Conservation (phyloP, 2,329 filamentous ascomycete genomes). For the Bipolaris oryzae region DNA sequence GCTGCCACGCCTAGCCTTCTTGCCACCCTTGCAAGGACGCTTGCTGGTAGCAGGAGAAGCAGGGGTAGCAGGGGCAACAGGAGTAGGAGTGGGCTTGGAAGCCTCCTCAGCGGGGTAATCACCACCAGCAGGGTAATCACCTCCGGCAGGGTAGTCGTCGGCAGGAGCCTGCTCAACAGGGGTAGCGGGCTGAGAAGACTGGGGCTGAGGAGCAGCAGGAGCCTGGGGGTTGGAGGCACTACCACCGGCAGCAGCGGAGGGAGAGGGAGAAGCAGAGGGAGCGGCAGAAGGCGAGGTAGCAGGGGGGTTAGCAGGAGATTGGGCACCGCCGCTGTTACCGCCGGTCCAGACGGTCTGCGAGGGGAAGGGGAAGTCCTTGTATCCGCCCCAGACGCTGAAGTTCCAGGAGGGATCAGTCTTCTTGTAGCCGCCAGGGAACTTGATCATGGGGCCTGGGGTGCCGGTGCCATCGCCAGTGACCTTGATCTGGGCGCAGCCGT, state of each 20-base stretch:
- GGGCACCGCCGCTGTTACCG: conserved; percentile 5
- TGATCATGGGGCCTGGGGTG: conserved; percentile 35
- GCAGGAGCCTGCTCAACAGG: neutral
- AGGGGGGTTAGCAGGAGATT: neutral
- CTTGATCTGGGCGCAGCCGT: conserved; percentile 50
- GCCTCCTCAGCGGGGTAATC: neutral
- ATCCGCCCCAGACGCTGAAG: conserved; percentile 27
- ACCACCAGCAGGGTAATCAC: neutral
- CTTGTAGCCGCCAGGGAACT: conserved; percentile 51
- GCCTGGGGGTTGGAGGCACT: neutral
- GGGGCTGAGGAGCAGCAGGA: neutral
- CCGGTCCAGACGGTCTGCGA: conserved; percentile 25
- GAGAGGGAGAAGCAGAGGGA: neutral
- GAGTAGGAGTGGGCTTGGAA: neutral
- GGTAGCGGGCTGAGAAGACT: neutral
- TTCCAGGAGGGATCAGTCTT: conserved; percentile 29
- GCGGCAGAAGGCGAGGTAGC: neutral
- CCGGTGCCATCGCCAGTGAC: conserved; percentile 44
- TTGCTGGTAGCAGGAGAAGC: neutral
- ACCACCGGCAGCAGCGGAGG: neutral
- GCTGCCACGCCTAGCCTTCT: conserved; percentile 5
- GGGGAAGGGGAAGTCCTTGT: conserved; percentile 28
- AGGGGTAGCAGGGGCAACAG: neutral
- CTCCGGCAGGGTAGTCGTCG: neutral
- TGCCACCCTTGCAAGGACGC: conserved; percentile 1